Evolutionary conservation across 352 stramenopile genomes (phyloP).

Genomic region (Phytophthora brassicae): DNA sequence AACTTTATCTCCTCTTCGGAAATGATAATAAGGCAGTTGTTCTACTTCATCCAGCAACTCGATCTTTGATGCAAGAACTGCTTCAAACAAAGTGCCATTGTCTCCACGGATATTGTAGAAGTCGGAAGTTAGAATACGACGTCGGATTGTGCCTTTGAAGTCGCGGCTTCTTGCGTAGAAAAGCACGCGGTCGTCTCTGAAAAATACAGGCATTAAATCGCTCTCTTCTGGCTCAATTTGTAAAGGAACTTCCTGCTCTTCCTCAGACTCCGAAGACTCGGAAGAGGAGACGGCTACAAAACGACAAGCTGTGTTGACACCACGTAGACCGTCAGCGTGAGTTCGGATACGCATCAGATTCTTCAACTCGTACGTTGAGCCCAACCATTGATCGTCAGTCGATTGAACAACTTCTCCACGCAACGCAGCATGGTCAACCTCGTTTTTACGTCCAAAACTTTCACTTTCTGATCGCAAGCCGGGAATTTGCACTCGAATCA

Average conservation of each 20-base stretch:
- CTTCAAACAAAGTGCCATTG: slow-evolving; percentile 48
- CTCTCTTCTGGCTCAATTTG: slow-evolving; percentile 29
- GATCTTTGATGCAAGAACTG: slow-evolving; percentile 50
- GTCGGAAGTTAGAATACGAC: slow-evolving; percentile 42
- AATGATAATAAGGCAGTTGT: slow-evolving; percentile 25
- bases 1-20: slow-evolving; percentile 37
- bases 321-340: slow-evolving; percentile 50
- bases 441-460: neutral
- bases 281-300: slow-evolving; percentile 51
- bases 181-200: slow-evolving; percentile 51
- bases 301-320: slow-evolving; percentile 46
- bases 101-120: slow-evolving; percentile 60
- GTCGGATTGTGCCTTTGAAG: slow-evolving; percentile 39
- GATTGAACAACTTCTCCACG: slow-evolving; percentile 2
- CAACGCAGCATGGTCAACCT: neutral
- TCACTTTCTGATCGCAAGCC: neutral
- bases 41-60: slow-evolving; percentile 29
- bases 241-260: slow-evolving; percentile 28
- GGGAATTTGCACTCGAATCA: slow-evolving; percentile 35
- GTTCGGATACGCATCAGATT: slow-evolving; percentile 49
- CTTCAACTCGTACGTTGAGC: slow-evolving; percentile 44
- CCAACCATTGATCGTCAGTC: slow-evolving; percentile 17
- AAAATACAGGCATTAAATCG: slow-evolving; percentile 37
- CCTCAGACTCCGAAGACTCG: slow-evolving; percentile 28
- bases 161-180: slow-evolving; percentile 40